Percentiles rank a stretch among this genome's conserved stretches.
These are phyloP conservation scores for Pyrenochaeta sp. DNA, from an alignment of 2,329 filamentous ascomycete genomes.

Conservation along the genomic window DNA sequence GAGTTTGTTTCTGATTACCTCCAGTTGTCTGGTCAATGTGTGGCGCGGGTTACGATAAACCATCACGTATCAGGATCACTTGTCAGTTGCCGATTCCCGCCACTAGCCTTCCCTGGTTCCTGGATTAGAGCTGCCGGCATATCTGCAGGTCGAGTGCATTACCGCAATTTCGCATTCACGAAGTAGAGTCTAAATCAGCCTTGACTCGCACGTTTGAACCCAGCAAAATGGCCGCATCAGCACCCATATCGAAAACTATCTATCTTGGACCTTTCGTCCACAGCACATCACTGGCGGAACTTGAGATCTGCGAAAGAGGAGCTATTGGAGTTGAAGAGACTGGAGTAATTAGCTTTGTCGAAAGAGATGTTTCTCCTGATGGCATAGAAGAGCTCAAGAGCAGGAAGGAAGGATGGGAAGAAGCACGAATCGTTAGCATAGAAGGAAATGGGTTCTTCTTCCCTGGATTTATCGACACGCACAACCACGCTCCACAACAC, in stretches of 20 bases:
- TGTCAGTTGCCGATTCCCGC: neutral
- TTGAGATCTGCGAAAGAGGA: conserved; percentile 59
- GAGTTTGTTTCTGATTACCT: neutral
- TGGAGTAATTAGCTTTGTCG: conserved; percentile 61
- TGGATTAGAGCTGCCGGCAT: neutral
- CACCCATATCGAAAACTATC: conserved; percentile 49
- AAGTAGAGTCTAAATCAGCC: neutral
- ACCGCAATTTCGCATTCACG: neutral
- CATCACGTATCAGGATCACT: neutral
- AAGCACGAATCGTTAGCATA: conserved; percentile 49
- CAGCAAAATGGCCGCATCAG: conserved; percentile 40
- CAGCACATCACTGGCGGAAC: conserved; percentile 55
- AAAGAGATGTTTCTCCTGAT: conserved; percentile 40
- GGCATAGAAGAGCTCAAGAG: conserved; percentile 26
- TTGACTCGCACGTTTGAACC: neutral
- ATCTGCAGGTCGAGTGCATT: neutral
- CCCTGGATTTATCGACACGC: conserved; percentile 88
- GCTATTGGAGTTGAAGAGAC: conserved; percentile 61
- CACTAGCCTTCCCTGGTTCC: neutral
- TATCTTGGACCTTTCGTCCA: conserved; percentile 72
- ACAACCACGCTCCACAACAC: conserved; percentile 94
- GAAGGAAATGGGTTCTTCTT: conserved; percentile 76
- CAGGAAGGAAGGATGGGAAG: conserved; percentile 48
- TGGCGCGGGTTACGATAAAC: neutral
- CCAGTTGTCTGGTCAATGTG: no score